phyloP scores from a whole-genome alignment of 192 early-diverging fungal species.

The Dispira parvispora region DNA sequence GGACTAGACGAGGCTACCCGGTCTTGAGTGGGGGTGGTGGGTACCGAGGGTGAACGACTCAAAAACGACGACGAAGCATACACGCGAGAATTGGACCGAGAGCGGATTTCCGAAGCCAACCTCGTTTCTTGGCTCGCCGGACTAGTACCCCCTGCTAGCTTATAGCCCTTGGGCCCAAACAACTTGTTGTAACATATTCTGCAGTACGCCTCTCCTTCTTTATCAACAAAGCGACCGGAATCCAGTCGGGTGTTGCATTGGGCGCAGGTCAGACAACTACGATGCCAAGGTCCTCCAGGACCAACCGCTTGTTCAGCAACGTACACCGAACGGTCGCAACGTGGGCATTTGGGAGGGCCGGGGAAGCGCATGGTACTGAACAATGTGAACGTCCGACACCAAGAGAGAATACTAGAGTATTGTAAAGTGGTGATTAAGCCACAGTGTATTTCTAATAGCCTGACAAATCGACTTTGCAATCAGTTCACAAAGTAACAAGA shows the following conservation, averaged over 20 bases:
- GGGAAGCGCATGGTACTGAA: conserved; percentile 13
- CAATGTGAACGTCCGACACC: too few relatives aligned
- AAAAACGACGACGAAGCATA: not conserved
- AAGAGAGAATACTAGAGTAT: too few relatives aligned
- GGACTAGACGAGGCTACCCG: not conserved
- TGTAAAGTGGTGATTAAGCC: too few relatives aligned
- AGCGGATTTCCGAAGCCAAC: not conserved
- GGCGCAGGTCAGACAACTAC: conserved; percentile 28
- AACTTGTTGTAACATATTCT: conserved; percentile 26
- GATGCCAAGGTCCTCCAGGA: conserved; percentile 29
- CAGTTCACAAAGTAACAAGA: too few relatives aligned
- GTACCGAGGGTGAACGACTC: conserved; percentile 1
- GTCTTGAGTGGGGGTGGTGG: not conserved
- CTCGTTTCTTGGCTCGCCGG: not conserved
- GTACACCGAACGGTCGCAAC: conserved; percentile 27
- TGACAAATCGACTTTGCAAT: too few relatives aligned
- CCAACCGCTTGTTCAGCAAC: conserved; percentile 32
- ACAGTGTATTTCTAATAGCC: too few relatives aligned
- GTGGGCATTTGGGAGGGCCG: conserved; percentile 26
- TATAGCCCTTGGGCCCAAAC: conserved; percentile 9
- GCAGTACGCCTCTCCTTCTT: conserved; percentile 31
- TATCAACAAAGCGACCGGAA: conserved; percentile 25
- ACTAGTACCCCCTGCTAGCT: conserved; percentile 1
- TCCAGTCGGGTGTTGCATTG: conserved; percentile 24
- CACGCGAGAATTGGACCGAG: not conserved